These are phyloP conservation scores for Rutidosis leptorrhynchoides DNA, from an alignment of 129 eudicot genomes.

Conservation along the genomic window DNA sequence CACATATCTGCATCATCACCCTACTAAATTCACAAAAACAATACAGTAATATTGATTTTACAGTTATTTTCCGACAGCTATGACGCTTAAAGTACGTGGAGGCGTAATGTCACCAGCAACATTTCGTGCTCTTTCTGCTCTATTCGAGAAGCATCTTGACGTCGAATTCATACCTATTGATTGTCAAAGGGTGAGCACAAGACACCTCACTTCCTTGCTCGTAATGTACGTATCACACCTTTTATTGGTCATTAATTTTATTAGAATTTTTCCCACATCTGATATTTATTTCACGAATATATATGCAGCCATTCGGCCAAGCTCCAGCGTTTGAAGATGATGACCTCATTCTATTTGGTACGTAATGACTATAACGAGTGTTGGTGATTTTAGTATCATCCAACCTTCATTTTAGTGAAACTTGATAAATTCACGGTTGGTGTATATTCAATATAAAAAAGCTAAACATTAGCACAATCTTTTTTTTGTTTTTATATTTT, in stretches of 20 bases:
- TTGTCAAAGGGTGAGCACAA: constrained; percentile 33
- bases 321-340: constrained; percentile 59
- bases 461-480: no score
- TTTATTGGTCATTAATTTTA: background rate
- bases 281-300: background rate
- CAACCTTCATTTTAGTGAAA: background rate
- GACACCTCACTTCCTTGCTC: constrained; percentile 35
- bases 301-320: constrained; percentile 62
- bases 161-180: constrained; percentile 37
- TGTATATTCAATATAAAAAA: no score
- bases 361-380: background rate
- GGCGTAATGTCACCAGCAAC: constrained; percentile 36
- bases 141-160: constrained; percentile 42
- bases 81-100: constrained; percentile 46
- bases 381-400: no score
- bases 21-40: background rate
- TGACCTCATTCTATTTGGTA: constrained; percentile 52
- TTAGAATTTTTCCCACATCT: background rate
- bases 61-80: background rate
- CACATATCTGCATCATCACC: background rate
- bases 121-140: constrained; percentile 39
- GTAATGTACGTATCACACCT: constrained; percentile 37
- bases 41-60: background rate
- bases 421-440: no score
- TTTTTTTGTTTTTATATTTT: no score